Percentiles rank a stretch among this genome's conserved stretches.
Conservation (phyloP, 1,284 basidiomycete species). For the Naganishia cerealis region DNA sequence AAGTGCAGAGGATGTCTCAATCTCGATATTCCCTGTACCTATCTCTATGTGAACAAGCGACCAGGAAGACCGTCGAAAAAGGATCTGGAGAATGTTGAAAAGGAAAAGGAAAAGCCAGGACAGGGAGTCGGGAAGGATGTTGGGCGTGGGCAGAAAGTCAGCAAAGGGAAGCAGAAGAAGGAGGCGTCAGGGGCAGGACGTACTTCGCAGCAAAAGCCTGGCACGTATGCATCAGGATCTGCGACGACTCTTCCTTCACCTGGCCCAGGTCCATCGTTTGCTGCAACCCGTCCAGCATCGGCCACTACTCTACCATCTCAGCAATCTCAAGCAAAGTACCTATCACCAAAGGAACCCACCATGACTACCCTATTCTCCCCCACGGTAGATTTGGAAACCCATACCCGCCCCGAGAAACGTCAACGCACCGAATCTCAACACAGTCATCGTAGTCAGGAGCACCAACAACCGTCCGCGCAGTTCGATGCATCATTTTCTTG, state of each 20-base stretch:
- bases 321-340: not conserved
- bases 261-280: not conserved
- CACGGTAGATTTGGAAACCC: not conserved
- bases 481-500: conserved; percentile 6
- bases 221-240: not conserved
- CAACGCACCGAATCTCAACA: not conserved
- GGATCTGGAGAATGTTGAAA: conserved; percentile 10
- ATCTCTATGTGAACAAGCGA: conserved; percentile 50
- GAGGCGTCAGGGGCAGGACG: not conserved
- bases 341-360: not conserved
- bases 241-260: not conserved
- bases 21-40: conserved; percentile 46
- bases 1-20: conserved; percentile 49
- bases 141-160: not conserved
- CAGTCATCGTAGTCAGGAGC: not conserved
- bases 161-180: conserved; percentile 1
- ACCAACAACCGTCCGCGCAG: not conserved
- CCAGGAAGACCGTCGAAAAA: conserved; percentile 45
- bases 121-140: not conserved
- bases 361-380: not conserved
- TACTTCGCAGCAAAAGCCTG: not conserved
- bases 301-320: not conserved
- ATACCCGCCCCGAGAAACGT: not conserved
- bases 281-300: not conserved
- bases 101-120: not conserved